Percentiles rank a stretch among this genome's conserved stretches.
Evolutionary conservation across 352 stramenopile genomes (phyloP).

Genomic region (Phytophthora kernoviae): DNA sequence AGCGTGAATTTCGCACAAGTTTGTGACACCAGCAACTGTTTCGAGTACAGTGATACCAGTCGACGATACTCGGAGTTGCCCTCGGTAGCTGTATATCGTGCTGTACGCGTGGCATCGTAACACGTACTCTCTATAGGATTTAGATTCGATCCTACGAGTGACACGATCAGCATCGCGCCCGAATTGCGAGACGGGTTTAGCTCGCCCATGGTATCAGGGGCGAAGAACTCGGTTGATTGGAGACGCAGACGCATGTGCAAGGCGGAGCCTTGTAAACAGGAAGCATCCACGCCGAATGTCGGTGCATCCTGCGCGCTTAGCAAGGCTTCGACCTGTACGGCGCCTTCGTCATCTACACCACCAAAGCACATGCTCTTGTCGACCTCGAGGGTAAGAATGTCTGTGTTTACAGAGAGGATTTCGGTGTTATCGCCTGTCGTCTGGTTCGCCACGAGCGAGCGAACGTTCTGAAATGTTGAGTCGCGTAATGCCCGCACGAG

Average conservation of each 20-base stretch:
- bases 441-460: conserved; percentile 30
- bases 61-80: conserved; percentile 24
- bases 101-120: conserved; percentile 19
- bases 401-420: conserved; percentile 22
- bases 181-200: conserved; percentile 33
- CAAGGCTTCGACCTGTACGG: conserved; percentile 40
- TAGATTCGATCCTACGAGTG: conserved; percentile 21
- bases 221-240: conserved; percentile 39
- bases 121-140: conserved; percentile 25
- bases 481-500: conserved; percentile 30
- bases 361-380: conserved; percentile 36
- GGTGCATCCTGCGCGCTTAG: conserved; percentile 24
- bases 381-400: conserved; percentile 28
- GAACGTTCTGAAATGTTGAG: conserved; percentile 21
- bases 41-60: conserved; percentile 29
- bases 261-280: conserved; percentile 24
- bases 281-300: conserved; percentile 29
- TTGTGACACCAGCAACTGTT: conserved; percentile 23
- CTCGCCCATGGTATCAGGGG: conserved; percentile 30
- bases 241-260: conserved; percentile 36
- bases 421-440: conserved; percentile 11
- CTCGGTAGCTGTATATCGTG: conserved; percentile 18
- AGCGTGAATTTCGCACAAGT: conserved; percentile 28
- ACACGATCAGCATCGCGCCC: conserved; percentile 35
- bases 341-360: conserved; percentile 35